phyloP scores from a whole-genome alignment of 1,284 basidiomycete species.

The Microbotryum intermedium region DNA sequence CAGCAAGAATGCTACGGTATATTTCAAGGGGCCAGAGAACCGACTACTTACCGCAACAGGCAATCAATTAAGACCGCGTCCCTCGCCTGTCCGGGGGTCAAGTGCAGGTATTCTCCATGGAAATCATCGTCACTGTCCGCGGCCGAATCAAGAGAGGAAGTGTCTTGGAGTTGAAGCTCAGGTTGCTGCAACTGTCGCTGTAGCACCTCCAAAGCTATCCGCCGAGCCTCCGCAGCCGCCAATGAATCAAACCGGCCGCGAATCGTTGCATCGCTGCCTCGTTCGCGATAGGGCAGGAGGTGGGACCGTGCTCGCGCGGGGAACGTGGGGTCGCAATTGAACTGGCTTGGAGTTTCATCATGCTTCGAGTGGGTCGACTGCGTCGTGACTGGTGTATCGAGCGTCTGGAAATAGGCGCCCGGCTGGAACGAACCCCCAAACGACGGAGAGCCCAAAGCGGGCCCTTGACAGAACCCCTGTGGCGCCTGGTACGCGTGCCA shows the following conservation, averaged over 20 bases:
- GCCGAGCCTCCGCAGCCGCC: not conserved
- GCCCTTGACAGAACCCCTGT: not conserved
- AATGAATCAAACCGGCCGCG: not conserved
- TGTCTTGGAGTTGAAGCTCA: not conserved
- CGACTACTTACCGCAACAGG: conserved; percentile 7
- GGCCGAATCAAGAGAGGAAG: not conserved
- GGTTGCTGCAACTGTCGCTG: not conserved
- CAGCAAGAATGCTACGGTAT: not conserved
- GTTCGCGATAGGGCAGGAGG: not conserved
- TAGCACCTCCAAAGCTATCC: conserved; percentile 1
- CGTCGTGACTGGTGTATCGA: conserved; percentile 1
- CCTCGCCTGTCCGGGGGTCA: conserved; percentile 8
- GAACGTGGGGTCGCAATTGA: not conserved
- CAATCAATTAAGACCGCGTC: conserved; percentile 6
- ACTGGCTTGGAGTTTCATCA: not conserved
- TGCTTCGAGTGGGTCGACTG: not conserved
- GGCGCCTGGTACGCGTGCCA: not conserved
- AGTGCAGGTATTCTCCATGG: conserved; percentile 15
- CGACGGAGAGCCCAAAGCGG: conserved; percentile 9
- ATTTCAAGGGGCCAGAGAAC: too few species aligned
- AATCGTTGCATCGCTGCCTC: not conserved
- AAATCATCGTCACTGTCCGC: not conserved
- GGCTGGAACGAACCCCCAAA: conserved; percentile 11
- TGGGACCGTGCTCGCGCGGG: not conserved
- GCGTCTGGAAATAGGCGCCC: not conserved